A percentile compares a stretch with the other conserved stretches of the same genome.
These are phyloP conservation scores for Daphne laureola DNA, from an alignment of 441 rosid genomes.

Conservation along the genomic window DNA sequence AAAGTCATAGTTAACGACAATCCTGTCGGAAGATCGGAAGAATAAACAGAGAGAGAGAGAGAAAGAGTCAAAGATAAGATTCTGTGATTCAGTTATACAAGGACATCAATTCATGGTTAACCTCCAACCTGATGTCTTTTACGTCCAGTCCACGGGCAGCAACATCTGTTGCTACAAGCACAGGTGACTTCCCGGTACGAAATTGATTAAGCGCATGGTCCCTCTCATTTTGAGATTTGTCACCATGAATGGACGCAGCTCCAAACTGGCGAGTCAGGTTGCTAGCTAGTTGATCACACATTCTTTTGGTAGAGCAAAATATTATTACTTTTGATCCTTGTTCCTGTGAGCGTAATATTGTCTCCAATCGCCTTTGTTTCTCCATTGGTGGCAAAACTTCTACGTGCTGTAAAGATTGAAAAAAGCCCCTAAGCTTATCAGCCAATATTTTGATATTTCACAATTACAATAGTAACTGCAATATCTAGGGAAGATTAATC, in stretches of 20 bases:
- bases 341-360: constrained; percentile 85
- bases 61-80: too few species aligned
- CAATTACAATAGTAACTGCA: background rate
- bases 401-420: constrained; percentile 42
- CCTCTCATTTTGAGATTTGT: constrained; percentile 95
- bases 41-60: too few species aligned
- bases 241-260: constrained; percentile 99
- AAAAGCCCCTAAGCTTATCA: background rate
- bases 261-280: constrained; percentile 78
- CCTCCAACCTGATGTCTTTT: constrained; percentile 99
- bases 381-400: constrained; percentile 79
- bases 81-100: too few species aligned
- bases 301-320: constrained; percentile 94
- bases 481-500: background rate
- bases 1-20: constrained; percentile 88
- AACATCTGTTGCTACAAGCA: constrained; percentile 99
- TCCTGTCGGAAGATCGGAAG: too few species aligned
- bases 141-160: constrained; percentile 98
- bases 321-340: constrained; percentile 91
- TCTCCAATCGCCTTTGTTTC: constrained; percentile 90
- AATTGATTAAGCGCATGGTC: constrained; percentile 82
- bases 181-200: constrained; percentile 84
- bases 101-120: too few species aligned
- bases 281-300: constrained; percentile 95
- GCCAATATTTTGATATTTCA: background rate